Conservation (phyloP, 2,329 filamentous ascomycete genomes). For the Rosellinia necatrix region DNA sequence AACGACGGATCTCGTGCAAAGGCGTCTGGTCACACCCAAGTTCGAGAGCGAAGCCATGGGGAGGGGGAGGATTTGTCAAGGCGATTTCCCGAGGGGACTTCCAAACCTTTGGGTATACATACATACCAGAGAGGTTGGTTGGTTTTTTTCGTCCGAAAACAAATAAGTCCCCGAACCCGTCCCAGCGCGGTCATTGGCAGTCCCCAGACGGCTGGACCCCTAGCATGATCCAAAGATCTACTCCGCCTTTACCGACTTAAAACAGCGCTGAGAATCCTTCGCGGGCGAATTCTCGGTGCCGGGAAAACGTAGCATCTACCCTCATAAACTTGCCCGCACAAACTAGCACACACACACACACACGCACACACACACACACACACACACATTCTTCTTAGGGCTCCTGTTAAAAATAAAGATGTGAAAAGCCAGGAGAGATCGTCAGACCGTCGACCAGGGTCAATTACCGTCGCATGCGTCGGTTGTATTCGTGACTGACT, state of each 20-base stretch:
- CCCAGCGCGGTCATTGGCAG: slow-evolving; percentile 4
- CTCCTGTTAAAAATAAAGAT: no score
- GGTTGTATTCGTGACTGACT: slow-evolving; percentile 11
- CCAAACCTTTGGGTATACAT: slow-evolving; percentile 8
- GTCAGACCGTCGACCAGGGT: neutral
- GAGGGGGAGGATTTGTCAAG: slow-evolving; percentile 20
- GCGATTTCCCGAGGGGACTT: slow-evolving; percentile 7
- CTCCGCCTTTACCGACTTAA: slow-evolving; percentile 12
- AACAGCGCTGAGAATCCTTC: slow-evolving; percentile 20
- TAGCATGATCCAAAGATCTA: slow-evolving; percentile 7
- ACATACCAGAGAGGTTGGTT: neutral
- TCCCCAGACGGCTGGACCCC: no score
- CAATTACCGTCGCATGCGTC: slow-evolving; percentile 15
- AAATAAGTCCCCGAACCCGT: neutral
- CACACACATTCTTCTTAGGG: no score
- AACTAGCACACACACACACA: no score
- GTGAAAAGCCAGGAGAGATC: no score
- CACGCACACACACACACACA: no score
- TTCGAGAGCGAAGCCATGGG: slow-evolving; percentile 1
- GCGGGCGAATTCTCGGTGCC: neutral
- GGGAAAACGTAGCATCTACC: neutral
- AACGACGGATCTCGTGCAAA: slow-evolving; percentile 11
- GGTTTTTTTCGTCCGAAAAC: no score
- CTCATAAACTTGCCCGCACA: no score
- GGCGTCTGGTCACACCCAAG: slow-evolving; percentile 1